Percentiles rank a stretch among this genome's conserved stretches.
These are phyloP conservation scores for Apiotrichum laibachii DNA, from an alignment of 1,284 basidiomycete species.

Conservation along the genomic window DNA sequence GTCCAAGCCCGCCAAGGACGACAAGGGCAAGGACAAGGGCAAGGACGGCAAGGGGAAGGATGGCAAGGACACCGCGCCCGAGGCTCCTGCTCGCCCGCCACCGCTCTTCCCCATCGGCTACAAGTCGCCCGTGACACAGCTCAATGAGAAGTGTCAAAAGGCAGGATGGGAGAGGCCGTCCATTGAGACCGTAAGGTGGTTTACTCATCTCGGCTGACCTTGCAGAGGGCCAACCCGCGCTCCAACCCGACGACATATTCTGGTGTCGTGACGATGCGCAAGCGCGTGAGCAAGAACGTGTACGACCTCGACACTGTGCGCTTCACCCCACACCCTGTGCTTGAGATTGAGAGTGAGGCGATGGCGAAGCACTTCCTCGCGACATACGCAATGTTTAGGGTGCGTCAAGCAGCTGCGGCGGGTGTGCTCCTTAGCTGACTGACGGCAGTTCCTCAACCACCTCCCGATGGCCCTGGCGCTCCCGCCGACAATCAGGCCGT, in stretches of 20 bases:
- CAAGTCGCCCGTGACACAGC: conserved; percentile 71
- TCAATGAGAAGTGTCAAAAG: conserved; percentile 83
- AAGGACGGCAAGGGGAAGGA: conserved; percentile 20
- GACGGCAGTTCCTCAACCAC: conserved; percentile 68
- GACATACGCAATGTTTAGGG: conserved; percentile 80
- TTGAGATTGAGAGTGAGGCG: conserved; percentile 61
- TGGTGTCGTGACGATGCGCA: conserved; percentile 60
- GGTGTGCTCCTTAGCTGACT: not conserved
- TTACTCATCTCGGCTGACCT: no score
- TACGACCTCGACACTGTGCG: conserved; percentile 65
- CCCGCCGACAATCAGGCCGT: conserved; percentile 76
- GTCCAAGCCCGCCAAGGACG: conserved; percentile 55
- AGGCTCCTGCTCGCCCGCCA: conserved; percentile 41
- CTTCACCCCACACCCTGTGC: conserved; percentile 67
- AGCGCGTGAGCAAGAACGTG: conserved; percentile 66
- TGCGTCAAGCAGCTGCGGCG: conserved; percentile 50
- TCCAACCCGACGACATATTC: conserved; percentile 59
- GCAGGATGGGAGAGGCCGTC: conserved; percentile 76
- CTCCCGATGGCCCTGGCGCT: conserved; percentile 72
- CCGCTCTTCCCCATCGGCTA: conserved; percentile 74
- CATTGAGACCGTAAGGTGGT: conserved; percentile 64
- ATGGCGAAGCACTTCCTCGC: conserved; percentile 86
- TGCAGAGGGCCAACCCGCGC: conserved; percentile 54
- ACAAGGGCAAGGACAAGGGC: conserved; percentile 9
- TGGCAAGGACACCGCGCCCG: conserved; percentile 22